Percentiles rank a stretch among this genome's conserved stretches.
phyloP scores from a whole-genome alignment of 805 yeast genomes.

The Tetrapisispora fleetii region DNA sequence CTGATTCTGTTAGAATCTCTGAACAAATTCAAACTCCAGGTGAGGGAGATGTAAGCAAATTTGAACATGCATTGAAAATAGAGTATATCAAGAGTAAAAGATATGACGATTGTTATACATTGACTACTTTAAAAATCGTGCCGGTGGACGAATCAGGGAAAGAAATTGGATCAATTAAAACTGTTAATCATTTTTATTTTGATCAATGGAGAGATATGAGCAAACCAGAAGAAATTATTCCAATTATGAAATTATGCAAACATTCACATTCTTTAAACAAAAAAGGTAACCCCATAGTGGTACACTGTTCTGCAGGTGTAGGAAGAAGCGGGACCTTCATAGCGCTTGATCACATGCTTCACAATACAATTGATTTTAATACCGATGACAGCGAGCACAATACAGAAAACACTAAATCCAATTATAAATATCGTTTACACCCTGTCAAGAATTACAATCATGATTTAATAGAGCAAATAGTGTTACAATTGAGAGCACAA shows the following conservation, averaged over 20 bases:
- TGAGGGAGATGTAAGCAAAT: slow-evolving; percentile 16
- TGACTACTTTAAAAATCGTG: slow-evolving; percentile 16
- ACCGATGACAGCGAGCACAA: neutral
- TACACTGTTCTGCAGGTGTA: slow-evolving; percentile 96
- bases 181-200: slow-evolving; percentile 56
- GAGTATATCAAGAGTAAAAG: slow-evolving; percentile 14
- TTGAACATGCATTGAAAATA: slow-evolving; percentile 14
- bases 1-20: slow-evolving; percentile 4
- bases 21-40: slow-evolving; percentile 17
- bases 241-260: slow-evolving; percentile 25
- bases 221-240: slow-evolving; percentile 37
- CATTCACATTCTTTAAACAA: slow-evolving; percentile 25
- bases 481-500: slow-evolving; percentile 25
- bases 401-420: no score
- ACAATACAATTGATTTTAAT: slow-evolving; percentile 21
- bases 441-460: slow-evolving; percentile 13
- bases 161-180: slow-evolving; percentile 35
- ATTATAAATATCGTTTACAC: neutral
- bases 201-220: slow-evolving; percentile 81
- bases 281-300: slow-evolving; percentile 44
- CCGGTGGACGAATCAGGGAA: slow-evolving; percentile 6
- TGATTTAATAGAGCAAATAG: slow-evolving; percentile 28
- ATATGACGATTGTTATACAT: slow-evolving; percentile 15
- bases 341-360: slow-evolving; percentile 33
- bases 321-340: slow-evolving; percentile 92